Base-by-base conservation (phyloP, 495 filamentous ascomycete genomes). In the Penicillium pancosmium region DNA sequence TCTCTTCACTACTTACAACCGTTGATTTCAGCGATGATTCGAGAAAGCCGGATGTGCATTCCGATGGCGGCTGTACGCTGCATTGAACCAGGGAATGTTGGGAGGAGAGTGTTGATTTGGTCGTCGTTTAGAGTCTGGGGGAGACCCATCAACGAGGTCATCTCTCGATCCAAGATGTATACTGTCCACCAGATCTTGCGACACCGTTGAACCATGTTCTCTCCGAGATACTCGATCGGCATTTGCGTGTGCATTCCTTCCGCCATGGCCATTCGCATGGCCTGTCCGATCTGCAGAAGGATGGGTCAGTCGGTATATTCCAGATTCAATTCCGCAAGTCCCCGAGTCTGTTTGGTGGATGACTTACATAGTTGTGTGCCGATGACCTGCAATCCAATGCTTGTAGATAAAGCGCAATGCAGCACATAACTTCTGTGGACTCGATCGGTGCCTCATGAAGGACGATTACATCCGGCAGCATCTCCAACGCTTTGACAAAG, bases 171-270 rank as follows among this genome's bases (percentile, higher is more conserved):
- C 11, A 80, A 62, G 21, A 78, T 67, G 55, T 80, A 80, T 1
- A 78, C 65, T 0, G 77, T 80, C 77, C 77, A 80, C 77, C 77
- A 80, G 25, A 76, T 73, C 50, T 72, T 69, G 55, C 77, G 68
- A 41, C 67, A 74, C 50, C 77, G 66, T 48, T 80, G 68, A 1
- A 77, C 71, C 23, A 64, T 34, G 6, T 57, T 43, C 35, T 75
- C 67, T 8, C 70, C 72, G 0, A 77, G 58, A 46, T 69, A 65
- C 15, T 72, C 66, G 13, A 63, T 64, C 33, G 70, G 73, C 73
- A 80, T 78, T 46, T 73, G 66, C 1, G 75, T 80, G 56, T 80
- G 75, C 68, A 80, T 73, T 1, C 77, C 77, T 46, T 75, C 65
- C 15, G 69, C 74, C 51, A 76, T 68, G 4, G 77, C 75, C 57